These are phyloP conservation scores for Aspergillus fumigatus DNA, from an alignment of 2,329 filamentous ascomycete species.

Conservation along the genomic window DNA sequence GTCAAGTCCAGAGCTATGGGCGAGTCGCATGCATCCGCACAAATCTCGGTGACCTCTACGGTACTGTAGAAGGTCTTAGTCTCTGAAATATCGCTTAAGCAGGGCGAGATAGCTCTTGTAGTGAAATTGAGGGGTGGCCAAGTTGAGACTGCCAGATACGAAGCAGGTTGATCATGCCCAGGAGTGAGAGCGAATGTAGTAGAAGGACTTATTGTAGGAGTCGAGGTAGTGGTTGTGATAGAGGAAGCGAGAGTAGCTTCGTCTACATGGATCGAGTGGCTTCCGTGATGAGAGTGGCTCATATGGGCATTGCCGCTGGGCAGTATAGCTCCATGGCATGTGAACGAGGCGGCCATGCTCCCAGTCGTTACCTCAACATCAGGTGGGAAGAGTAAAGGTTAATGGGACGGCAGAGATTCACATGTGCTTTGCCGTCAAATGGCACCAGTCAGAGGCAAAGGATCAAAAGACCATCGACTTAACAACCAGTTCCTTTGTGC, in stretches of 20 bases:
- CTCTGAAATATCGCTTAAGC: slow-evolving; percentile 12
- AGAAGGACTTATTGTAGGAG: background rate
- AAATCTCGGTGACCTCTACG: slow-evolving; percentile 15
- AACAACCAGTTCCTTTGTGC: background rate
- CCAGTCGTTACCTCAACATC: slow-evolving; percentile 4
- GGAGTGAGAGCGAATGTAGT: slow-evolving; percentile 7
- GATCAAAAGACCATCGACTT: background rate
- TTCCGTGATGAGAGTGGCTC: background rate
- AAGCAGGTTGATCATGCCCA: background rate
- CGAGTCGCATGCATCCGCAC: slow-evolving; percentile 4
- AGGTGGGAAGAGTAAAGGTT: slow-evolving; percentile 1
- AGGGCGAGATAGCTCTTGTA: slow-evolving; percentile 8
- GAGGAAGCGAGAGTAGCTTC: background rate
- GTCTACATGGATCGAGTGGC: background rate
- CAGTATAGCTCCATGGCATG: slow-evolving; percentile 22
- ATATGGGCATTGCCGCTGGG: slow-evolving; percentile 9
- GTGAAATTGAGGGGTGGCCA: slow-evolving; percentile 8
- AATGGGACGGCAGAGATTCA: slow-evolving; percentile 8
- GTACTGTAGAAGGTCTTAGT: slow-evolving; percentile 19
- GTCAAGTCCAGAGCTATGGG: background rate
- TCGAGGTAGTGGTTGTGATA: background rate
- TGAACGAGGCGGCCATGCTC: slow-evolving; percentile 20
- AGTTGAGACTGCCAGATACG: slow-evolving; percentile 1
- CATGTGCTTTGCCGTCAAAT: slow-evolving; percentile 12
- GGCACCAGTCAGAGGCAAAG: slow-evolving; percentile 9